Conservation (phyloP, 371 early-diverging fungal genomes). For the Mucor sp. region DNA sequence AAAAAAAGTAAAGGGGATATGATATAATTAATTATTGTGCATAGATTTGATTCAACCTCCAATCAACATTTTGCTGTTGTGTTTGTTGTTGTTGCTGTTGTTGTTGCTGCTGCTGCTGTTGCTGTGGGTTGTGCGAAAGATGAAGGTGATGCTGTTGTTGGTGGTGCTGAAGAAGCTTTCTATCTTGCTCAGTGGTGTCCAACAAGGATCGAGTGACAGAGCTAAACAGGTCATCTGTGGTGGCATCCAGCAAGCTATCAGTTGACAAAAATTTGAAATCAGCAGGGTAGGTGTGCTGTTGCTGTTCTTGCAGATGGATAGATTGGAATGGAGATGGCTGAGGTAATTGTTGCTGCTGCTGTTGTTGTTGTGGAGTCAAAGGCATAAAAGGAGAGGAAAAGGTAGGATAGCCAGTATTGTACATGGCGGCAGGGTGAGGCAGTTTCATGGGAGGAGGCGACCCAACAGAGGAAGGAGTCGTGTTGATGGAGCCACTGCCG, state of each 20-base stretch:
- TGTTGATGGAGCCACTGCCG: background rate
- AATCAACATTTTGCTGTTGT: constrained; percentile 3
- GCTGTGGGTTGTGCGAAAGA: background rate
- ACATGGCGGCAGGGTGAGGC: constrained; percentile 2
- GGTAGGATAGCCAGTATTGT: background rate
- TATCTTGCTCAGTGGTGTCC: background rate
- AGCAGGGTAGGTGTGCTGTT: background rate
- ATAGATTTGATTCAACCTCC: constrained; percentile 17
- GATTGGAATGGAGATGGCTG: background rate
- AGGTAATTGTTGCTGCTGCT: background rate
- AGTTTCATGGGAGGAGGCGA: background rate
- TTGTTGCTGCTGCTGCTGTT: background rate
- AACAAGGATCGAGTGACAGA: background rate
- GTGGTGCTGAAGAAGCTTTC: background rate
- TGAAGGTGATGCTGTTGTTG: background rate
- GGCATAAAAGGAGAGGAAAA: background rate
- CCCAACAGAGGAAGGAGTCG: background rate
- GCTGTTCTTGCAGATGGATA: background rate
- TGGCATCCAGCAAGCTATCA: background rate
- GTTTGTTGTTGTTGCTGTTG: constrained; percentile 1
- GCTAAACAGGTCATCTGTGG: background rate
- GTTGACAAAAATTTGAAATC: background rate
- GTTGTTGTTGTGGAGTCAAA: background rate
- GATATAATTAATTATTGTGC: constrained; percentile 10
- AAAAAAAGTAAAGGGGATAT: background rate